phyloP scores from a whole-genome alignment of 768 basidiomycete species.

The Candolleomyces aberdarensis region DNA sequence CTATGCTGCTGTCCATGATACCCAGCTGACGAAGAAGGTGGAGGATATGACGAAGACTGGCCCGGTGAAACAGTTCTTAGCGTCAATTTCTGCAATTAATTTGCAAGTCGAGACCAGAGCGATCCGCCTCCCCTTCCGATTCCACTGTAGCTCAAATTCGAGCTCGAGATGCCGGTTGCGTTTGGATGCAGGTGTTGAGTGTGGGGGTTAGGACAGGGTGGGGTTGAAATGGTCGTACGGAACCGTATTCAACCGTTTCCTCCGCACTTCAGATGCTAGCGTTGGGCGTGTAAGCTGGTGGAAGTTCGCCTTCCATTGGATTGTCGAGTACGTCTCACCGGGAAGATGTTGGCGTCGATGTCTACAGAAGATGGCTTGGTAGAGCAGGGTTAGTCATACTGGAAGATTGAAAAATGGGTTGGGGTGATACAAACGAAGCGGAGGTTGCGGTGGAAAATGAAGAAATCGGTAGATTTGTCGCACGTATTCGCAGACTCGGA shows the following conservation, averaged over 20 bases:
- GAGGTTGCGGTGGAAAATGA: too few relatives aligned
- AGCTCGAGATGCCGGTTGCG: not conserved
- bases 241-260: constrained; percentile 59
- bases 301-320: constrained; percentile 43
- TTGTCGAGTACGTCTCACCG: not conserved
- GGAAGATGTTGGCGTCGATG: not conserved
- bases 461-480: too few relatives aligned
- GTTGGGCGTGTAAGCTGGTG: constrained; percentile 66
- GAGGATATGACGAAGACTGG: not conserved
- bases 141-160: not conserved
- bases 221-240: constrained; percentile 57
- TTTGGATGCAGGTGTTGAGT: constrained; percentile 6
- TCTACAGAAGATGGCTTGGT: too few relatives aligned
- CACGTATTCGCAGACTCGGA: too few relatives aligned
- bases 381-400: too few relatives aligned
- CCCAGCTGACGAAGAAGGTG: not conserved
- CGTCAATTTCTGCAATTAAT: constrained; percentile 1
- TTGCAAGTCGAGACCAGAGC: constrained; percentile 1
- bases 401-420: too few relatives aligned
- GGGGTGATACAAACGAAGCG: too few relatives aligned
- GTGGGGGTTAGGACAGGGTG: constrained; percentile 12
- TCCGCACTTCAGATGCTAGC: constrained; percentile 58
- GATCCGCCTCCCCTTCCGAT: not conserved
- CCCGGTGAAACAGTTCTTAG: not conserved
- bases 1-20: not conserved